Percentiles rank a stretch among this genome's conserved stretches.
Evolutionary conservation across 176 grass and related monocot species (phyloP).

Genomic region (Oryza glumipatula): DNA sequence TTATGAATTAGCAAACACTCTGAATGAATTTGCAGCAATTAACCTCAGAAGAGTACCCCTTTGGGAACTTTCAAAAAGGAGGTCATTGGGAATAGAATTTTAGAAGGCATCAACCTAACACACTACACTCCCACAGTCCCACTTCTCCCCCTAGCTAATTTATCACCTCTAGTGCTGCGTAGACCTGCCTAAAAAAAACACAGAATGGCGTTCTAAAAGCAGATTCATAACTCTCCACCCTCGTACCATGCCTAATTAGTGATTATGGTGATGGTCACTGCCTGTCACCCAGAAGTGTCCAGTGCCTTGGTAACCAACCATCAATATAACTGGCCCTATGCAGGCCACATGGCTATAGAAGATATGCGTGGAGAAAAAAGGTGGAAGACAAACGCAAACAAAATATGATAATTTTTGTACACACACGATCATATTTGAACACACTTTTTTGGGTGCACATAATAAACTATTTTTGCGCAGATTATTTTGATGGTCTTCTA

Average conservation of each 20-base stretch:
- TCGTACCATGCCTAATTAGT: too few species aligned
- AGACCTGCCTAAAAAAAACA: background rate
- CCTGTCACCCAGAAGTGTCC: too few species aligned
- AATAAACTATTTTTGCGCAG: background rate
- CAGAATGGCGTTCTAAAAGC: too few species aligned
- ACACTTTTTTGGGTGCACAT: too few species aligned
- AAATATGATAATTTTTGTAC: background rate
- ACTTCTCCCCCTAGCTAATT: background rate
- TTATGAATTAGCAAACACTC: slow-evolving; percentile 3
- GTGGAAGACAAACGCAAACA: background rate
- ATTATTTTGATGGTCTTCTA: background rate
- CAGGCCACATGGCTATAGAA: background rate
- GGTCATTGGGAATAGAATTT: background rate
- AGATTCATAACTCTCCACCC: too few species aligned
- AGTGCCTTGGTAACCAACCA: background rate
- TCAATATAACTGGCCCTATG: slow-evolving; percentile 7
- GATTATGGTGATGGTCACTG: too few species aligned
- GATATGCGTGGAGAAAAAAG: background rate
- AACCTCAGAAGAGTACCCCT: background rate
- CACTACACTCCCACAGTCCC: too few species aligned
- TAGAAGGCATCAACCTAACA: background rate
- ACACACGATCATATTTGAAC: background rate
- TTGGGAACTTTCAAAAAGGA: background rate
- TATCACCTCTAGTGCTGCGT: background rate
- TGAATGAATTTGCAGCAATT: background rate